Evolutionary conservation across 2,329 filamentous ascomycete genomes (phyloP), one percentile per base, ranked within the genome.

Genomic region (Ustulina deusta): DNA sequence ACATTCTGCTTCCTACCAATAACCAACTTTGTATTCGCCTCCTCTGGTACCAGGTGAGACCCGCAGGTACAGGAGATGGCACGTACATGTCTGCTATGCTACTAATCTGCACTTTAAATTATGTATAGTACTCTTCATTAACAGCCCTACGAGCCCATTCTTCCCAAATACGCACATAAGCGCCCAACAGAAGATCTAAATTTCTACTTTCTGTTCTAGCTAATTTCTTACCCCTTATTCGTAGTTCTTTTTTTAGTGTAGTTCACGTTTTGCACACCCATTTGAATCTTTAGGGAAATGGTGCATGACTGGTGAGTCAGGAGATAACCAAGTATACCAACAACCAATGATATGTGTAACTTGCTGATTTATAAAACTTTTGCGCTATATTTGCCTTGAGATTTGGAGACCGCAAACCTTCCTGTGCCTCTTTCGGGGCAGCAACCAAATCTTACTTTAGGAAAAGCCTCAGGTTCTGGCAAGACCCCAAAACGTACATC

Each of bases 71-170:
- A 54, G 32, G 2, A 20, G 20, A 6, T 11, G 27, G 29, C 0
- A 7, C 13, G 20, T 60, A 44, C 3, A 49, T 17, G 15, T 40
- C 25, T 22, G 15, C 4, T n/a, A 3, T 15, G 29, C 32, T 34
- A 40, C 51, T 36, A 49, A 34, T 29, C 27, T 38, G 6, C 52
- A 52, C 56, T 46, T 52, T 27, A 11, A 17, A 56, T 22, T 52
- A 34, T 10, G 17, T 29, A 36, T 42, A 32, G 29, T 48, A 61
- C 54, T 56, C 36, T 36, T 25, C n/a, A 13, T 44, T 40, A 15
- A 63, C 62, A 68, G 66, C 68, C 65, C 61, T 68, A 70, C 55
- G 58, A 57, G 54, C 52, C 22, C 44, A 57, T 11, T 54, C 20
- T 54, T 46, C 17, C 25, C 17, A 59, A 27, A 11, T 4, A 66